phyloP scores from a whole-genome alignment of 106 monocot genomes.

The Alisma plantagoaquatica region DNA sequence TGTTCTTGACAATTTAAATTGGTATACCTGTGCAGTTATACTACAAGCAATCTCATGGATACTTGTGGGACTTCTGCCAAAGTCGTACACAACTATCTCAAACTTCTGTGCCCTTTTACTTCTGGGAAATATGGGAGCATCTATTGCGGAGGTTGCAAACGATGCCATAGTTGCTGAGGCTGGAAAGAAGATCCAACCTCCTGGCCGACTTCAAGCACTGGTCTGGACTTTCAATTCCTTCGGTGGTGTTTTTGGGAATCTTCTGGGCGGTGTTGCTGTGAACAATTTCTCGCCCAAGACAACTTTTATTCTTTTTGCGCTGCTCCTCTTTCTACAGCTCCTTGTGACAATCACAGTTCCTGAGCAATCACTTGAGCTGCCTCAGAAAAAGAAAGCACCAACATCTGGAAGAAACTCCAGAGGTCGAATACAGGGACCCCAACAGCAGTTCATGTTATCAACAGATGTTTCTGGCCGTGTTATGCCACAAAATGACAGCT shows the following conservation, averaged over 20 bases:
- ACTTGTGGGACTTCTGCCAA: slow-evolving; percentile 28
- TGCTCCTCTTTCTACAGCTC: slow-evolving; percentile 43
- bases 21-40: slow-evolving; percentile 34
- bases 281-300: slow-evolving; percentile 26
- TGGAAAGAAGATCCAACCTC: slow-evolving; percentile 44
- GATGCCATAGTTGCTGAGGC: too few relatives aligned
- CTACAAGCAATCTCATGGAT: slow-evolving; percentile 74
- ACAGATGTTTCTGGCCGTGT: too few relatives aligned
- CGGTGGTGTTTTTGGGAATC: slow-evolving; percentile 52
- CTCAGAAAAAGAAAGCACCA: too few relatives aligned
- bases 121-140: slow-evolving; percentile 63
- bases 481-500: too few relatives aligned
- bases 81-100: slow-evolving; percentile 26
- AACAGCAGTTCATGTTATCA: too few relatives aligned
- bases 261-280: slow-evolving; percentile 49
- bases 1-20: too few relatives aligned
- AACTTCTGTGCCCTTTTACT: slow-evolving; percentile 45
- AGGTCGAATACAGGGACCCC: too few relatives aligned
- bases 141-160: slow-evolving; percentile 67
- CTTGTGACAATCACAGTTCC: slow-evolving; percentile 19
- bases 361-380: slow-evolving; percentile 50
- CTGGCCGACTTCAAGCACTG: slow-evolving; percentile 55
- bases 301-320: slow-evolving; percentile 47
- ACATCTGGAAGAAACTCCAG: too few relatives aligned
- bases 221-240: slow-evolving; percentile 34